These are phyloP conservation scores for Emergomyces orientalis DNA, from an alignment of 2,329 filamentous ascomycete genomes.

Conservation along the genomic window DNA sequence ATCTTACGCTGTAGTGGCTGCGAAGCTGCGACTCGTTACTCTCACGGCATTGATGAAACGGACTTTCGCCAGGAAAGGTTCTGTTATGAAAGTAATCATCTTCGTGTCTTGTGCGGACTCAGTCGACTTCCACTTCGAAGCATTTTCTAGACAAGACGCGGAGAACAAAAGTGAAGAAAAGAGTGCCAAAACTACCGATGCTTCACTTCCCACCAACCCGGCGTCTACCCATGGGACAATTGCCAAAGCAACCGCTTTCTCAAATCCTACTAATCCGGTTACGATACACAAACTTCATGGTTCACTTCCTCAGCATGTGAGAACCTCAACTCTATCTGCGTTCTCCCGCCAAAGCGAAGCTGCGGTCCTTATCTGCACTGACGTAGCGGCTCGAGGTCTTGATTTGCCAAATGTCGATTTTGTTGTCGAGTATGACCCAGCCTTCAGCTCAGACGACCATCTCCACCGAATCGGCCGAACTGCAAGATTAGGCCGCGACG, in stretches of 20 bases:
- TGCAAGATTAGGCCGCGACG: slow-evolving; percentile 80
- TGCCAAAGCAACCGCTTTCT: slow-evolving; percentile 59
- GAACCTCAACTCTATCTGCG: slow-evolving; percentile 73
- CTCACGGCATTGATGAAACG: slow-evolving; percentile 75
- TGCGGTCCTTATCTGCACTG: slow-evolving; percentile 81
- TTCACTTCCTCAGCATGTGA: slow-evolving; percentile 76
- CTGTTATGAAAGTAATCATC: slow-evolving; percentile 92
- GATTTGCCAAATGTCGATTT: slow-evolving; percentile 92
- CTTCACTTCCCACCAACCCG: slow-evolving; percentile 3
- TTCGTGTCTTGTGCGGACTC: slow-evolving; percentile 97
- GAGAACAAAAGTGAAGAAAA: slow-evolving; percentile 17
- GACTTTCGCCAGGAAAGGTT: slow-evolving; percentile 77
- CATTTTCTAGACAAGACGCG: slow-evolving; percentile 49
- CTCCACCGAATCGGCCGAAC: slow-evolving; percentile 91
- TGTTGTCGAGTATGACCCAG: slow-evolving; percentile 91
- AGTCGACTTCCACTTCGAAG: slow-evolving; percentile 90
- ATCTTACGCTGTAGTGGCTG: slow-evolving; percentile 74
- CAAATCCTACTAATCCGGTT: slow-evolving; percentile 67
- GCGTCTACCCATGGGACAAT: slow-evolving; percentile 32
- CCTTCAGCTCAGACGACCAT: slow-evolving; percentile 88
- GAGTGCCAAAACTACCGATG: slow-evolving; percentile 14
- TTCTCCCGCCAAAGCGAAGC: slow-evolving; percentile 68
- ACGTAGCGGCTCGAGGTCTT: slow-evolving; percentile 89
- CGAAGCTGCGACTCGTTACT: slow-evolving; percentile 84
- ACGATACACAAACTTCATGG: slow-evolving; percentile 81